Evolutionary conservation across 805 yeast genomes (phyloP), one percentile per base, ranked within the genome.

Genomic region (Saccharomycopsis capsularis): DNA sequence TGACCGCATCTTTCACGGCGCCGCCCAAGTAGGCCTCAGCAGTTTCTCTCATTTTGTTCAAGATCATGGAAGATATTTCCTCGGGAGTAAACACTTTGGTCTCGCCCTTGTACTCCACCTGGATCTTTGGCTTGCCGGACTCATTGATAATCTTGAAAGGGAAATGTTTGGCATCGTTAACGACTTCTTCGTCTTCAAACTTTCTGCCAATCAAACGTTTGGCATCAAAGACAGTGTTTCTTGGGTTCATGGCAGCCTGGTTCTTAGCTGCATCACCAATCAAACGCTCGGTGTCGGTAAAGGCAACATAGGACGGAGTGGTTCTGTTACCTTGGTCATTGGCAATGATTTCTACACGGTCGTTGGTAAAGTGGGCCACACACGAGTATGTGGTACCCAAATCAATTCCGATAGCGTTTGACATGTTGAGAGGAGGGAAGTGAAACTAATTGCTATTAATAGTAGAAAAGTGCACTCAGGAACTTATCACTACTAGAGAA

Each of bases 281-380:
- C 62, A 89, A 76, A 73, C 96, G 83, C 74, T 91, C 98, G 38
- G 90, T 78, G 65, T 88, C 96, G 30, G 95, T 87, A 79, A 90
- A 90, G 47, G 95, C 96, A 55, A 90, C 97, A 67, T 85, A 90
- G 30, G 96, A 89, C 34, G 97, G 97, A 19, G 97, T 90, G 56
- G 95, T 90, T 76, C 97, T 85, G 78, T 90, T 90, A 76, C 98
- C 98, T 75, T 90, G 96, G 69, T 90, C 96, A 65, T 90, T 90
- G 61, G 96, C 96, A 63, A 90, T 81, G 64, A 90, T 90, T 65
- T 91, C 97, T 52, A 90, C 97, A 61, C 95, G 76, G 65, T 85
- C 93, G 61, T 85, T 84, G 46, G 82, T 68, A 67, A 78, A 81
- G 68, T 78, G 88, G 62, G 96, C 98, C 55, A 90, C 98, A 81